Evolutionary conservation across 805 yeast genomes (phyloP), one percentile per base, ranked within the genome.

Genomic region (Candida khao-thaluensis): DNA sequence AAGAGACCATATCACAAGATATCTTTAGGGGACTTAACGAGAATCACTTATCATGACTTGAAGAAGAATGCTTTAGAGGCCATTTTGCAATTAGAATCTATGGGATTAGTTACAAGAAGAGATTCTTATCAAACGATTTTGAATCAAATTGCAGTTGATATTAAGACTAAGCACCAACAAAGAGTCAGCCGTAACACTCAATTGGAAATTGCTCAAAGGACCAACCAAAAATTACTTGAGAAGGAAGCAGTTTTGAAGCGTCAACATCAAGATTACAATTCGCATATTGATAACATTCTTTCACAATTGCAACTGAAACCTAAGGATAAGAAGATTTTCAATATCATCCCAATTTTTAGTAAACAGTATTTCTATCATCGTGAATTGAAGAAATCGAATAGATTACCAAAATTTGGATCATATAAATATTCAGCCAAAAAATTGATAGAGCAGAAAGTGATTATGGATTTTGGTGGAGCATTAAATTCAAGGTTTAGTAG

Each of bases 81-180:
- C 42, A 73, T 91, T 2, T 66, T 89, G 37, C 87, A 87, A 50
- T 64, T 93, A 36, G 97, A 91, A 53, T 57, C 71, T 1, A 60
- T 76, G 54, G 89, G 87, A 2, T 60, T 71, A 27, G 71, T 90
- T 7, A 69, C 82, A 2, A 72, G 95, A 42, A 65, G 72, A 22
- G 78, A 87, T 54, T 79, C 83, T 14, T 87, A 81, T 59, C 98
- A 93, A 56, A 80, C 76, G 16, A 55, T 93, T 10, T 62, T 93
- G 42, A 88, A 89, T 53, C 87, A 85, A 46, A 82, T 93, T 45
- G 95, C 96, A 0, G 63, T 73, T 38, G 97, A 91, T 47, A 87
- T 93, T 47, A 56, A 60, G 37, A 71, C 74, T 5, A 68, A 72
- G 48, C 72, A 68, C 45, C 54, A 63, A 8, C 76, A 71, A 45